A percentile compares a stretch with the other conserved stretches of the same genome.
Conservation (phyloP, 495 filamentous ascomycete species). For the Bombardia bombarda region DNA sequence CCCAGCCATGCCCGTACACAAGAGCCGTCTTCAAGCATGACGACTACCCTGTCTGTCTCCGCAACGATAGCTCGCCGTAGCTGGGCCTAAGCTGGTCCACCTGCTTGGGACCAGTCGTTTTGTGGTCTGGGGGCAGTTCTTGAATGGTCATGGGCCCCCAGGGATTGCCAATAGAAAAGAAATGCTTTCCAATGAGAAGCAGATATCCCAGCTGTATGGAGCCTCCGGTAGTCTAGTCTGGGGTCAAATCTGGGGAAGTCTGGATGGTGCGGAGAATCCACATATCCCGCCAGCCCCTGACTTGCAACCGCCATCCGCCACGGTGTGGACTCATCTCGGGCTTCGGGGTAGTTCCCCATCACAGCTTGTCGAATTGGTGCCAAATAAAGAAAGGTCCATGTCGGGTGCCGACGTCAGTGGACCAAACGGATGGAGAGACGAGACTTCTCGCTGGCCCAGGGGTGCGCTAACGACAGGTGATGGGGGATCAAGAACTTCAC, state of each 20-base stretch:
- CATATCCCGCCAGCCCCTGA: constrained; percentile 7
- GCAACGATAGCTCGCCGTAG: constrained; percentile 5
- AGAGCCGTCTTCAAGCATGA: constrained; percentile 11
- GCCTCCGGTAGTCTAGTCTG: too few relatives aligned
- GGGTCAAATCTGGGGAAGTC: constrained; percentile 1
- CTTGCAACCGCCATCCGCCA: background rate
- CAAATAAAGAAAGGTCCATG: background rate
- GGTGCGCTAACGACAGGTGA: background rate
- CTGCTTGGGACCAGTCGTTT: constrained; percentile 3
- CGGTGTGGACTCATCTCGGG: background rate
- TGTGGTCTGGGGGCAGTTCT: constrained; percentile 5
- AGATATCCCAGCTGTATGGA: background rate
- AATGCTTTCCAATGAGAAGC: background rate
- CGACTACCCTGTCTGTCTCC: constrained; percentile 6
- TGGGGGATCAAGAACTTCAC: background rate
- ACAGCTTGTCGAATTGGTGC: background rate
- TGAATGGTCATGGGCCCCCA: background rate
- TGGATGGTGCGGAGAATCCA: constrained; percentile 11
- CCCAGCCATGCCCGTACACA: constrained; percentile 5
- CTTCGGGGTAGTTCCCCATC: constrained; percentile 4
- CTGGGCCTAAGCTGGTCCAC: constrained; percentile 4
- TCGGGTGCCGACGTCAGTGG: background rate
- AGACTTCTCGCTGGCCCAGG: background rate
- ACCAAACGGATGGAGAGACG: constrained; percentile 1
- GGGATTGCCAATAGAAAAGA: background rate